These are phyloP conservation scores for Phytophthora hibernalis DNA, from an alignment of 352 stramenopile genomes.

Conservation along the genomic window DNA sequence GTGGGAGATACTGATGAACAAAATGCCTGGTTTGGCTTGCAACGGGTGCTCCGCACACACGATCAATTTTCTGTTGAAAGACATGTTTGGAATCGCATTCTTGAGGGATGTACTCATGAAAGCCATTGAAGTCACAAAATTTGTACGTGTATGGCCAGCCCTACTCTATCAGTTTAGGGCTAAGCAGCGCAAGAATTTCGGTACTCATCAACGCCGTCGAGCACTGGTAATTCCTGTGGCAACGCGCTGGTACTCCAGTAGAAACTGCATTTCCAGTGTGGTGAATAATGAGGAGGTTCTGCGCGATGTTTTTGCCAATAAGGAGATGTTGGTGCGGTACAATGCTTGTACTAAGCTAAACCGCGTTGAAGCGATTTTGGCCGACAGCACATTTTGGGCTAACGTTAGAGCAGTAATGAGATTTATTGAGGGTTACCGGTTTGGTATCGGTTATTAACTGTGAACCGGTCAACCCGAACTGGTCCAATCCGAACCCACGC, in stretches of 20 bases:
- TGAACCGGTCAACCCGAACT: too few species aligned
- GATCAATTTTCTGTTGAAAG: constrained; percentile 12
- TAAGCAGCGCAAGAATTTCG: neutral
- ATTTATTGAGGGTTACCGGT: too few species aligned
- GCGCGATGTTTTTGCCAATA: constrained; percentile 2
- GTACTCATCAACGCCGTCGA: neutral
- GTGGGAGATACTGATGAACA: constrained; percentile 8
- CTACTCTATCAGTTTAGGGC: constrained; percentile 12
- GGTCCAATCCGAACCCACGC: too few species aligned
- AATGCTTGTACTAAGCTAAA: neutral
- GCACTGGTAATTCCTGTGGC: neutral
- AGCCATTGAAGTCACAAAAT: constrained; percentile 6
- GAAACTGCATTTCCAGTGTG: constrained; percentile 16
- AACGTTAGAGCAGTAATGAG: neutral
- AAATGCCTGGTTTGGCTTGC: neutral
- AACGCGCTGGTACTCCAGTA: constrained; percentile 21
- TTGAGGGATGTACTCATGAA: neutral
- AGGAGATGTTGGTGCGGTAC: neutral
- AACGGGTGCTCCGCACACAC: constrained; percentile 19
- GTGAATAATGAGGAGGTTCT: constrained; percentile 6
- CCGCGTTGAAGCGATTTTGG: neutral
- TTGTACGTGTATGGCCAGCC: constrained; percentile 3
- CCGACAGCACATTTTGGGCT: neutral
- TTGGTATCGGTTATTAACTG: too few species aligned
- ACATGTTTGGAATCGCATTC: neutral